Percentiles rank a stretch among this genome's conserved stretches.
phyloP scores from a whole-genome alignment of 345 rosid species.

The Toxicodendron radicans region DNA sequence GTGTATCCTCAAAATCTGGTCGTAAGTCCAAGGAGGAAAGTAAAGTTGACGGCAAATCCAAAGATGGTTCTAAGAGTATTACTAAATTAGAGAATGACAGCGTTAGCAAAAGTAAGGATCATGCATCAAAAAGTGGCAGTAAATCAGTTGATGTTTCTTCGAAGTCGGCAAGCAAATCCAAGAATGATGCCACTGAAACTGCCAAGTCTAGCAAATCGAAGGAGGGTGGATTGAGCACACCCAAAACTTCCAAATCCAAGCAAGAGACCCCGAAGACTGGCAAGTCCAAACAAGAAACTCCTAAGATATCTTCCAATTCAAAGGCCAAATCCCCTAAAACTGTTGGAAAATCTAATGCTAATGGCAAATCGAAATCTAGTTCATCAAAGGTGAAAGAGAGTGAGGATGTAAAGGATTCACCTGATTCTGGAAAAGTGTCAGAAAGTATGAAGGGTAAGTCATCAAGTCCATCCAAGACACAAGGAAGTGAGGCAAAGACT shows the following conservation, averaged over 20 bases:
- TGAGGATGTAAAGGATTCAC: slow-evolving; percentile 40
- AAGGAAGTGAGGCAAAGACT: slow-evolving; percentile 48
- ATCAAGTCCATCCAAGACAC: slow-evolving; percentile 44
- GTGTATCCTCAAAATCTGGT: slow-evolving; percentile 26
- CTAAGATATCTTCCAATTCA: slow-evolving; percentile 32
- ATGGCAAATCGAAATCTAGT: slow-evolving; percentile 51
- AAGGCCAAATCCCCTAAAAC: slow-evolving; percentile 44
- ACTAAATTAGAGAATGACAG: slow-evolving; percentile 41
- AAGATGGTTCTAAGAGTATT: slow-evolving; percentile 35
- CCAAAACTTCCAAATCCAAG: slow-evolving; percentile 31
- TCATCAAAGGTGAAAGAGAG: slow-evolving; percentile 51
- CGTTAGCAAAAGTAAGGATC: slow-evolving; percentile 45
- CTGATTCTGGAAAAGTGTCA: slow-evolving; percentile 41
- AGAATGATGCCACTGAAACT: slow-evolving; percentile 34
- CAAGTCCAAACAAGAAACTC: slow-evolving; percentile 49
- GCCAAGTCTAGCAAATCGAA: slow-evolving; percentile 42
- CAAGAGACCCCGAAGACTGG: slow-evolving; percentile 18
- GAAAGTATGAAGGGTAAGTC: slow-evolving; percentile 47
- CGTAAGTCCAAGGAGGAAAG: slow-evolving; percentile 34
- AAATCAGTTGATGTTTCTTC: slow-evolving; percentile 39
- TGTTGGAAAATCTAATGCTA: slow-evolving; percentile 41
- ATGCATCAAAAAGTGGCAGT: slow-evolving; percentile 38
- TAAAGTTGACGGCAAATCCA: slow-evolving; percentile 49
- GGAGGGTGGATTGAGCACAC: slow-evolving; percentile 24
- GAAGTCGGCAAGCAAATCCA: slow-evolving; percentile 43